phyloP scores from a whole-genome alignment of 345 rosid species.

The Draba incana region DNA sequence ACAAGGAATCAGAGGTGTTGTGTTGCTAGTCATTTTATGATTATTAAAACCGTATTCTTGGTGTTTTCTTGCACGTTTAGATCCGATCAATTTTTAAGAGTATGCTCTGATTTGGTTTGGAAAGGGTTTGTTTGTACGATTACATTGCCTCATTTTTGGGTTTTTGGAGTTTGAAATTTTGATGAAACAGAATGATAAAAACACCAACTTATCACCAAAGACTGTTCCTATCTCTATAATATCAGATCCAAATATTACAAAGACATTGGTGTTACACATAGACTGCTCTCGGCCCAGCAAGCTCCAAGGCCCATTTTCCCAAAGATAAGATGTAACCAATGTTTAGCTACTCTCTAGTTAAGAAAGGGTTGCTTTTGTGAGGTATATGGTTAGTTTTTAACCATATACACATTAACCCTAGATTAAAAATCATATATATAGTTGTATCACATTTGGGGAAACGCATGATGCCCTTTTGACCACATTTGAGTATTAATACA shows the following conservation, averaged over 20 bases:
- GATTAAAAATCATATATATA: no score
- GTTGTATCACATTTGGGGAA: no score
- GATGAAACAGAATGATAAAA: neutral
- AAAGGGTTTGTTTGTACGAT: neutral
- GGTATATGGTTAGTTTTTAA: no score
- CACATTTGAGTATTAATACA: no score
- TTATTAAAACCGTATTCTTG: neutral
- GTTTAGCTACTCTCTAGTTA: no score
- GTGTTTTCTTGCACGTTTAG: neutral
- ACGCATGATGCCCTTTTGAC: no score
- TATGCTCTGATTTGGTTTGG: constrained; percentile 11
- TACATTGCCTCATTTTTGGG: neutral
- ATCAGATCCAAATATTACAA: neutral
- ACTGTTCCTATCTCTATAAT: neutral
- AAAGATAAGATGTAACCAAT: no score
- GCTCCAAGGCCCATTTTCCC: no score
- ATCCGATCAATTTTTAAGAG: neutral
- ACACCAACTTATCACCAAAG: neutral
- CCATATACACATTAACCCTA: no score
- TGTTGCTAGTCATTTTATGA: neutral
- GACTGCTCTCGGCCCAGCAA: no score
- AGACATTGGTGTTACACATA: no score
- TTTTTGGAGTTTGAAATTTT: neutral
- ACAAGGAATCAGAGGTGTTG: constrained; percentile 1
- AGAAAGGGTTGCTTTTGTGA: no score